Conservation (phyloP, 2,329 filamentous ascomycete genomes). For the Diaporthe eres region DNA sequence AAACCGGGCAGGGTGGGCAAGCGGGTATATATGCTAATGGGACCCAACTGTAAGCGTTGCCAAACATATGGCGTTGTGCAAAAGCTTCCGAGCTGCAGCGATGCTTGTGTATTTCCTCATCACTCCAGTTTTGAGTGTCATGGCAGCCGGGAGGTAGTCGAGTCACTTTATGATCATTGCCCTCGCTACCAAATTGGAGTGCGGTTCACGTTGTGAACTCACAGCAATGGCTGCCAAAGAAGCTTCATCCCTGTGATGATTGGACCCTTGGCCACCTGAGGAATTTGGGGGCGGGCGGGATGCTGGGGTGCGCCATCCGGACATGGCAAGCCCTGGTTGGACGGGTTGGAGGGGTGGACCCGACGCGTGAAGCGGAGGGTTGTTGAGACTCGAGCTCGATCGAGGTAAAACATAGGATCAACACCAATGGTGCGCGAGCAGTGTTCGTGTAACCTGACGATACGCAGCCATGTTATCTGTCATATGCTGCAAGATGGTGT, state of each 20-base stretch:
- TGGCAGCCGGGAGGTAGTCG: too few relatives aligned
- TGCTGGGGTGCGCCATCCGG: constrained; percentile 2
- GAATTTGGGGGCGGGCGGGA: constrained; percentile 13
- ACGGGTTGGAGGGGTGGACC: background rate
- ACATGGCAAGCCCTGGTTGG: constrained; percentile 17
- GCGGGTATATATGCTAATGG: background rate
- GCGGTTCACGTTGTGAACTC: background rate
- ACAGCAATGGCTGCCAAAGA: background rate
- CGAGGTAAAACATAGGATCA: constrained; percentile 18
- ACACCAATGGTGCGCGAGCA: background rate
- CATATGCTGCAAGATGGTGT: background rate
- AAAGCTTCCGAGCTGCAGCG: background rate
- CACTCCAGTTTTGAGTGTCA: background rate
- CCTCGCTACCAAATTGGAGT: background rate
- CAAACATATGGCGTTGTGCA: background rate
- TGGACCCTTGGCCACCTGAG: constrained; percentile 8
- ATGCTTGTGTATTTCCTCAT: background rate
- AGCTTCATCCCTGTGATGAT: constrained; percentile 15
- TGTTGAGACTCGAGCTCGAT: constrained; percentile 26
- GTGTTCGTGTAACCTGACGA: background rate
- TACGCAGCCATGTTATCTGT: background rate
- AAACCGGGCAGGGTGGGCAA: too few relatives aligned
- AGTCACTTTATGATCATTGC: background rate
- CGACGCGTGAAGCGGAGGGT: background rate
- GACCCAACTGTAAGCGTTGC: background rate